These are phyloP conservation scores for Dactylellina parvicollis DNA, from an alignment of 2,329 filamentous ascomycete genomes.

Conservation along the genomic window DNA sequence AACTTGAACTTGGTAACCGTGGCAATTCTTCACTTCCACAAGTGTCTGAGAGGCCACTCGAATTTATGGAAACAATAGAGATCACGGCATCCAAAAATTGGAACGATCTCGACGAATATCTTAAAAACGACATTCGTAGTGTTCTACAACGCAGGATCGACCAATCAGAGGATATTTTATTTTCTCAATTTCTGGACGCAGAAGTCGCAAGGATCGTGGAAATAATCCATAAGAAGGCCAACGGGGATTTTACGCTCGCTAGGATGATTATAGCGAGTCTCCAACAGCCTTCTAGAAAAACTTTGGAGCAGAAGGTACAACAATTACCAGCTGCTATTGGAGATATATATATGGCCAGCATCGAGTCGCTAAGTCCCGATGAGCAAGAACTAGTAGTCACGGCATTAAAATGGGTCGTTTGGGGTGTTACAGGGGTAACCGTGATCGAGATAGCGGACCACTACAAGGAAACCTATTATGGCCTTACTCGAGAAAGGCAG, in stretches of 20 bases:
- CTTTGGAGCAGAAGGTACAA: slow-evolving; percentile 16
- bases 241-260: slow-evolving; percentile 33
- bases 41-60: not conserved
- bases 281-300: slow-evolving; percentile 37
- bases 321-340: slow-evolving; percentile 28
- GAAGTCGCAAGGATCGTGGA: slow-evolving; percentile 26
- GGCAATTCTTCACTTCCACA: no score
- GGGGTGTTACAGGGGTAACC: slow-evolving; percentile 18
- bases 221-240: slow-evolving; percentile 34
- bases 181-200: slow-evolving; percentile 16
- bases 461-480: slow-evolving; percentile 23
- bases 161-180: not conserved
- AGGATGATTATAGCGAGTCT: slow-evolving; percentile 32
- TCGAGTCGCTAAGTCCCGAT: slow-evolving; percentile 30
- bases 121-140: slow-evolving; percentile 15
- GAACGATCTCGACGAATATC: slow-evolving; percentile 13
- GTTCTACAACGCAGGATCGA: slow-evolving; percentile 29
- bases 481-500: no score
- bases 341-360: slow-evolving; percentile 33
- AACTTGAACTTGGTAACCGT: slow-evolving; percentile 3
- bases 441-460: slow-evolving; percentile 35
- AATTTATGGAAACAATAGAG: slow-evolving; percentile 9
- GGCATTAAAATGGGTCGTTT: slow-evolving; percentile 39
- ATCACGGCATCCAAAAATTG: slow-evolving; percentile 31
- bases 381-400: slow-evolving; percentile 33